Base-by-base conservation (phyloP, 495 filamentous ascomycete species). In the Aspergillus steynii region DNA sequence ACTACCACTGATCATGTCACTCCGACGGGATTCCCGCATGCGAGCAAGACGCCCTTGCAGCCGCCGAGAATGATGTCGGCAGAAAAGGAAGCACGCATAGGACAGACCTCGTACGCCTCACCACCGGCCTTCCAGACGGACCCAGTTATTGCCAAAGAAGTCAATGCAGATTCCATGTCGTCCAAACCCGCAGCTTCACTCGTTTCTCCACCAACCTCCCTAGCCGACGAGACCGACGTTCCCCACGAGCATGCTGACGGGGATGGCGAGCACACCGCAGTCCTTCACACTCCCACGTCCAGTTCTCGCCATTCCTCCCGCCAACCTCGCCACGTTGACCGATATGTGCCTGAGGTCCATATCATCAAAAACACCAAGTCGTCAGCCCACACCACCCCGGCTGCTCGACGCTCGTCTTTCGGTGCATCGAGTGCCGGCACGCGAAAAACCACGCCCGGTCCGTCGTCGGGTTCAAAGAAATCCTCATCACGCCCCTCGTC, bases 121-220 rank as follows among this genome's bases (percentile, higher is more conserved):
- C 77, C 78, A 2, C 76, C 77, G 29, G 65, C 64, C 7, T 72
- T 72, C 55, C 76, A 78, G 46, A 59, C 68, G 25, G 73, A 78
- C 55, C 60, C 70, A 45, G 48, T 75, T 7, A 73, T 74, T 27
- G 49, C 69, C 3, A 77, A 72, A 37, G 74, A 77, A 52, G 32
- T 70, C 5, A 67, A 71, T 46, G 52, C 73, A 1, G 56, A 74
- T 45, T 62, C 72, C 49, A 66, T 74, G 20, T 60, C 75, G 15
- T 60, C 75, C 1, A 69, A 80, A 51, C 75, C 75, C 7, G 68
- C 76, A 28, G 74, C 72, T 32, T 77, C 80, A 2, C 62, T 84
- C 49, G 80, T 83, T 9, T 84, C 82, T 0, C 82, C 82, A 28
- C 82, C 82, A 0, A 82, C 80, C 48, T 84, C 82, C 28, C 72